Conservation (phyloP, 2,329 filamentous ascomycete genomes). For the Knoxdaviesia proteae region DNA sequence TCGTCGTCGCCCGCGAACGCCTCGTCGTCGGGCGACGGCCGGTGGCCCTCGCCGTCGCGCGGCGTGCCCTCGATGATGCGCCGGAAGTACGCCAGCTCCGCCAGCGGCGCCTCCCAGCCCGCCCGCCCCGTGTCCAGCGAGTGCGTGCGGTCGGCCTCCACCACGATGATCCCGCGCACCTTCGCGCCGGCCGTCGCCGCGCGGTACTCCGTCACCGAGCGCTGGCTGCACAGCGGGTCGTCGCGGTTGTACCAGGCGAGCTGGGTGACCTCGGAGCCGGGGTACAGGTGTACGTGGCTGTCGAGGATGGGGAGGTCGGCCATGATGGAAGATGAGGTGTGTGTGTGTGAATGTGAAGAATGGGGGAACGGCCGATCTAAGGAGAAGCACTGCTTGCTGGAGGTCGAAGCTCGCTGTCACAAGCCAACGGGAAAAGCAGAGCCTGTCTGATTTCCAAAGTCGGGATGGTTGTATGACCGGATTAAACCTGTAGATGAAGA, state of each 20-base stretch:
- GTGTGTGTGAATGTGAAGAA: not conserved
- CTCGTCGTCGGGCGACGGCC: conserved; percentile 11
- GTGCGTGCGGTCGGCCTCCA: conserved; percentile 62
- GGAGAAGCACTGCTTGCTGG: not conserved
- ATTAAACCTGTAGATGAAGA: not conserved
- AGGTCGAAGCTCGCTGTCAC: not conserved
- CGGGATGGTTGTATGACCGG: not conserved
- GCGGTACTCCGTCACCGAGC: conserved; percentile 43
- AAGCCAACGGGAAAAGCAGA: too few relatives aligned
- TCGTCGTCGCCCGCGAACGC: conserved; percentile 13
- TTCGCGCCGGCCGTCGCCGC: conserved; percentile 18
- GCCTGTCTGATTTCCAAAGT: too few relatives aligned
- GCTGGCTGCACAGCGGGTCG: conserved; percentile 38
- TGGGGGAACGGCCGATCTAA: not conserved
- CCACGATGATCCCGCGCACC: conserved; percentile 54
- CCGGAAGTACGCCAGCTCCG: conserved; percentile 50
- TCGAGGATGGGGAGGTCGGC: conserved; percentile 49
- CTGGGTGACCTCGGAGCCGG: conserved; percentile 39
- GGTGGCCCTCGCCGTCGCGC: conserved; percentile 35
- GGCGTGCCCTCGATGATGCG: conserved; percentile 43
- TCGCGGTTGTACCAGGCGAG: conserved; percentile 49
- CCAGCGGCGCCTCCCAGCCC: conserved; percentile 48
- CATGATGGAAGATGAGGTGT: conserved; percentile 10
- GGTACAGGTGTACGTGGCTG: conserved; percentile 81
- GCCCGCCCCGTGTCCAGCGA: conserved; percentile 24